Percentiles rank a stretch among this genome's conserved stretches.
phyloP scores from a whole-genome alignment of 345 rosid genomes.

The Isatis tinctoria region DNA sequence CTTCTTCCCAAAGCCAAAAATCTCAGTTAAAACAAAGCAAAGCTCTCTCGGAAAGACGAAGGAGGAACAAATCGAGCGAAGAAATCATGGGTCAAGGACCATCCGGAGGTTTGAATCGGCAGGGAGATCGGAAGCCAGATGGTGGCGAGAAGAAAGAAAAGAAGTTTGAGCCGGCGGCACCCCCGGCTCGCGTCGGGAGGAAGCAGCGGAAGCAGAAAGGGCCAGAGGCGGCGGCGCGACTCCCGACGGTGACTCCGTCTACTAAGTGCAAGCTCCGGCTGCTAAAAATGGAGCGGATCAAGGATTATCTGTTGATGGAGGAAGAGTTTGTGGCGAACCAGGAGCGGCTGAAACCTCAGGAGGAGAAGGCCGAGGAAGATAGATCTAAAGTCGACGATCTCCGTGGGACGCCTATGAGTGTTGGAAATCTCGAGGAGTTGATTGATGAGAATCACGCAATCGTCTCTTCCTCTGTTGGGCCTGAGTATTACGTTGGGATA shows the following conservation, averaged over 20 bases:
- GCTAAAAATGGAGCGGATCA: slow-evolving; percentile 77
- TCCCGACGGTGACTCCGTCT: slow-evolving; percentile 78
- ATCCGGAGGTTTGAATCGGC: slow-evolving; percentile 77
- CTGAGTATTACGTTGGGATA: slow-evolving; percentile 92
- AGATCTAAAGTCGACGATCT: slow-evolving; percentile 89
- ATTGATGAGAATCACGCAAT: slow-evolving; percentile 98
- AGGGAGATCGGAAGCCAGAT: slow-evolving; percentile 73
- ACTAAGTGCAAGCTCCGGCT: slow-evolving; percentile 83
- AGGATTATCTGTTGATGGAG: slow-evolving; percentile 90
- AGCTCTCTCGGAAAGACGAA: not conserved
- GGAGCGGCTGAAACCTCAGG: slow-evolving; percentile 89
- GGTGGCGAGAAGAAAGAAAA: slow-evolving; percentile 85
- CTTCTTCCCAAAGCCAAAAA: slow-evolving; percentile 32
- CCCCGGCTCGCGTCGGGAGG: slow-evolving; percentile 85
- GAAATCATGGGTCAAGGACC: slow-evolving; percentile 90
- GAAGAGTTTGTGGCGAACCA: slow-evolving; percentile 94
- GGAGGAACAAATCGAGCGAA: not conserved
- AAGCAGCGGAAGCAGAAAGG: slow-evolving; percentile 92
- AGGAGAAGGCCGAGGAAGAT: slow-evolving; percentile 95
- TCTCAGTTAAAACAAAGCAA: not conserved
- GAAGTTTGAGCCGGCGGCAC: slow-evolving; percentile 90
- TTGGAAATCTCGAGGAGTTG: slow-evolving; percentile 86
- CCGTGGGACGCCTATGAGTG: slow-evolving; percentile 95
- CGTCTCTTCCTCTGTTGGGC: slow-evolving; percentile 90
- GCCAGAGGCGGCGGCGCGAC: slow-evolving; percentile 84